phyloP scores from a whole-genome alignment of 495 filamentous ascomycete species.

The Venustampulla echinocandica region DNA sequence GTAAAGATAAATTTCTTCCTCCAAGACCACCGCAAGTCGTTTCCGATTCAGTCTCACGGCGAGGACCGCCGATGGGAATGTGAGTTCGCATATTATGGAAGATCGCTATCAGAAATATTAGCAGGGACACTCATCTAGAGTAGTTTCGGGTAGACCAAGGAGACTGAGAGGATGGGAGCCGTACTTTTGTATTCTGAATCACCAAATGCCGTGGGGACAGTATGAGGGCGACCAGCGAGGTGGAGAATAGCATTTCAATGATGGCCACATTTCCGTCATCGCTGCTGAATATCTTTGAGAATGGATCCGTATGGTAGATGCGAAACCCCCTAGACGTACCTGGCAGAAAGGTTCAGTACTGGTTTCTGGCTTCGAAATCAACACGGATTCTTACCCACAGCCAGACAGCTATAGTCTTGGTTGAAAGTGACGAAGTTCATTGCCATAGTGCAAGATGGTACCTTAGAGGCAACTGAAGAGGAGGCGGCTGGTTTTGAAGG shows the following conservation, averaged over 20 bases:
- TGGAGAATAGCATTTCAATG: conserved; percentile 98
- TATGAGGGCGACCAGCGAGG: conserved; percentile 90
- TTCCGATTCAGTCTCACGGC: conserved; percentile 91
- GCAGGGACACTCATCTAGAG: no score
- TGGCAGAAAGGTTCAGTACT: conserved; percentile 26
- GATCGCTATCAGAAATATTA: conserved; percentile 57
- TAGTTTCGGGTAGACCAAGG: no score
- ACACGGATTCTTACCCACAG: conserved; percentile 58
- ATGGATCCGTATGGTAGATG: conserved; percentile 92
- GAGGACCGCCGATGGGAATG: conserved; percentile 87
- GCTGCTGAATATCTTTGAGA: conserved; percentile 85
- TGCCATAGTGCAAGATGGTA: conserved; percentile 30
- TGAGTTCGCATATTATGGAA: conserved; percentile 97
- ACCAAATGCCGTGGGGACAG: conserved; percentile 81
- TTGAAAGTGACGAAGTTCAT: conserved; percentile 99
- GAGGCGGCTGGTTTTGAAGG: background rate
- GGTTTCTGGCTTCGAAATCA: background rate
- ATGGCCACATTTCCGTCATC: conserved; percentile 89
- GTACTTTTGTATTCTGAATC: conserved; percentile 94
- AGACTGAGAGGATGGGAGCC: no score
- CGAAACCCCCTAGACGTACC: conserved; percentile 88
- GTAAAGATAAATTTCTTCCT: conserved; percentile 94
- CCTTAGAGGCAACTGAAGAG: background rate
- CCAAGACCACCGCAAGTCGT: conserved; percentile 82
- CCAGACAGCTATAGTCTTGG: conserved; percentile 94